Conservation (phyloP, 2,329 filamentous ascomycete species). For the Dactylella cylindrospora region DNA sequence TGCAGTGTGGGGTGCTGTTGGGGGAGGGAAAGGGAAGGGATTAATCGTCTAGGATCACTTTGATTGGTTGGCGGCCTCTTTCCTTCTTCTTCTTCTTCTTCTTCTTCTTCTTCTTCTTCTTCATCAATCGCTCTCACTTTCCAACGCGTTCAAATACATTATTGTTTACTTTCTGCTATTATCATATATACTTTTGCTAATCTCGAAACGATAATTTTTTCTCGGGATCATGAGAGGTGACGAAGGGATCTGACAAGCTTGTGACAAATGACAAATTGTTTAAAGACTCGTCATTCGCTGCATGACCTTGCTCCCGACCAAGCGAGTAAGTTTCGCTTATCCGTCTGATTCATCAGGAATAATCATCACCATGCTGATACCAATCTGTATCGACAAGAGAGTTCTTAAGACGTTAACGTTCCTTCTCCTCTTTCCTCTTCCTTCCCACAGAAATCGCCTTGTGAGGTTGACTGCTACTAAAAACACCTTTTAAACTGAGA, state of each 20-base stretch:
- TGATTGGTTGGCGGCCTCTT: conserved; percentile 14
- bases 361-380: conserved; percentile 17
- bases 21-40: conserved; percentile 20
- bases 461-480: conserved; percentile 41
- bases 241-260: conserved; percentile 5
- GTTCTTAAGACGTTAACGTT: too few species aligned
- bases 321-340: conserved; percentile 33
- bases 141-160: too few species aligned
- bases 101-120: too few species aligned
- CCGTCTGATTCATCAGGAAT: conserved; percentile 35
- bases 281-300: conserved; percentile 5
- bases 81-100: too few species aligned
- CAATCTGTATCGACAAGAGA: too few species aligned
- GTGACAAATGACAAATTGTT: conserved; percentile 38
- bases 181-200: too few species aligned
- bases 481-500: conserved; percentile 29
- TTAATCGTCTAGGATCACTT: conserved; percentile 28
- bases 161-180: too few species aligned
- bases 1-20: conserved; percentile 8
- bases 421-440: too few species aligned
- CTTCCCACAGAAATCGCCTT: conserved; percentile 35
- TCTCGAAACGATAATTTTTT: too few species aligned
- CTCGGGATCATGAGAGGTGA: conserved; percentile 14
- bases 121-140: too few species aligned
- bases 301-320: conserved; percentile 26